Percentiles rank a stretch among this genome's conserved stretches.
Evolutionary conservation across 1,284 basidiomycete species (phyloP).

Genomic region (Trametes pubescens): DNA sequence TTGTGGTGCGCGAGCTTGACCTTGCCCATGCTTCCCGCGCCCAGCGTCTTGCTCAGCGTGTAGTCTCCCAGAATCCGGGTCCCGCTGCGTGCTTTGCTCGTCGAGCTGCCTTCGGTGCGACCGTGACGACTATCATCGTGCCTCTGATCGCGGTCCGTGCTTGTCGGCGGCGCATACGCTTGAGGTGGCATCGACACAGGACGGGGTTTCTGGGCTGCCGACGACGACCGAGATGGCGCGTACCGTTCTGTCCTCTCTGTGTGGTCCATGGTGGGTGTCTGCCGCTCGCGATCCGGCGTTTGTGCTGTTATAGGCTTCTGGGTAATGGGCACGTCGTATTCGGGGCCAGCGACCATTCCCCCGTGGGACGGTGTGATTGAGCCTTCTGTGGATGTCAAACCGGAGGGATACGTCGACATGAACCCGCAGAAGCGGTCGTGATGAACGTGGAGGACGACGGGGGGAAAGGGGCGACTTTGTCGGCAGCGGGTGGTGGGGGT

Average conservation of each 20-base stretch:
- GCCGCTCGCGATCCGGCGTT: conserved; percentile 29
- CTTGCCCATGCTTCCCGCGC: conserved; percentile 99
- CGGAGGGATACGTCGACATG: conserved; percentile 48
- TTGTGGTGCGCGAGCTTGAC: conserved; percentile 97
- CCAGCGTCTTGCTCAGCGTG: conserved; percentile 95
- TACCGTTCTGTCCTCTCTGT: conserved; percentile 34
- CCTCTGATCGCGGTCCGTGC: conserved; percentile 39
- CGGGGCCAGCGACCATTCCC: conserved; percentile 62
- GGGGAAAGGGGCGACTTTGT: conserved; percentile 7
- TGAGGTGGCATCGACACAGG: conserved; percentile 77
- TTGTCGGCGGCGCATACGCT: conserved; percentile 47
- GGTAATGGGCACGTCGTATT: conserved; percentile 59
- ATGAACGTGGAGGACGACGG: conserved; percentile 28
- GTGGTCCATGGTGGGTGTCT: conserved; percentile 26
- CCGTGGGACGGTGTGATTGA: conserved; percentile 63
- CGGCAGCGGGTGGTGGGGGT: conserved; percentile 26
- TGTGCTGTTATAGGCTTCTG: conserved; percentile 33
- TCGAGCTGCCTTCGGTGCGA: conserved; percentile 41
- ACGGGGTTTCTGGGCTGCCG: conserved; percentile 54
- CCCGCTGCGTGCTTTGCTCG: conserved; percentile 50
- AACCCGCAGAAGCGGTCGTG: conserved; percentile 31
- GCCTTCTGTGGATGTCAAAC: conserved; percentile 50
- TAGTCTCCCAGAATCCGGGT: conserved; percentile 90
- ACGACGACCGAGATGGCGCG: conserved; percentile 37
- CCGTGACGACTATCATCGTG: conserved; percentile 42